Evolutionary conservation across 2,329 filamentous ascomycete species (phyloP).

Genomic region (Exophiala dermatitidis): DNA sequence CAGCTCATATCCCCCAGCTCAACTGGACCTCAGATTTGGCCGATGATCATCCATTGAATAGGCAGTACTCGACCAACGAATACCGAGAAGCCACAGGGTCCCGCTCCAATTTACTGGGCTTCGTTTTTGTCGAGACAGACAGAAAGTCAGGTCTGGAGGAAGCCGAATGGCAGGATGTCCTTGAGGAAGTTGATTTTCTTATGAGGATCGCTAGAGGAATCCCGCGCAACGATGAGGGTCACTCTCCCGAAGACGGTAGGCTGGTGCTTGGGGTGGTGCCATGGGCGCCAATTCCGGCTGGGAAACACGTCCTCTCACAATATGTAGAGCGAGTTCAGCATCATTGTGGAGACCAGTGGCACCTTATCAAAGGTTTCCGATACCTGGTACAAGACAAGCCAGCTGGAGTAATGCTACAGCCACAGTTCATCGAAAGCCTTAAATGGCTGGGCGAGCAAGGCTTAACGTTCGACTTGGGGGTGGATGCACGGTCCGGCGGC

Average conservation of each 20-base stretch:
- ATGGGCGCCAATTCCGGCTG: slow-evolving; percentile 75
- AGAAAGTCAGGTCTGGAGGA: slow-evolving; percentile 55
- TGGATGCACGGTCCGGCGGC: slow-evolving; percentile 73
- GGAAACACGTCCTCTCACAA: slow-evolving; percentile 50
- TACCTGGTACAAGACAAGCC: slow-evolving; percentile 77
- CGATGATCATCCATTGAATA: slow-evolving; percentile 52
- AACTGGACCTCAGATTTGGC: slow-evolving; percentile 55
- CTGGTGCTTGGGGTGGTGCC: slow-evolving; percentile 65
- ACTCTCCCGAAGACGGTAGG: slow-evolving; percentile 44
- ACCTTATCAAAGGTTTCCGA: slow-evolving; percentile 67
- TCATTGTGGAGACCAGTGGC: slow-evolving; percentile 48
- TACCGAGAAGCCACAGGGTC: slow-evolving; percentile 46
- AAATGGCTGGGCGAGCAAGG: slow-evolving; percentile 57
- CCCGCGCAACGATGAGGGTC: slow-evolving; percentile 52
- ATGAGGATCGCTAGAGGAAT: slow-evolving; percentile 57
- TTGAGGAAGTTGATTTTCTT: slow-evolving; percentile 66
- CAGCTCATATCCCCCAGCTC: slow-evolving; percentile 58
- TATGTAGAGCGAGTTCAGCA: slow-evolving; percentile 60
- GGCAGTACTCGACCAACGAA: slow-evolving; percentile 58
- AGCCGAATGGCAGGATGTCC: slow-evolving; percentile 57
- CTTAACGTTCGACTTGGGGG: slow-evolving; percentile 72
- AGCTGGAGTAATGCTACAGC: slow-evolving; percentile 55
- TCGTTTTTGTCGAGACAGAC: slow-evolving; percentile 79
- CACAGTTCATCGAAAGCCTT: slow-evolving; percentile 58
- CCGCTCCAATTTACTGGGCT: slow-evolving; percentile 52